A percentile compares a stretch with the other conserved stretches of the same genome.
Conservation (phyloP, 495 filamentous ascomycete species). For the Friedmanniomyces simplex region DNA sequence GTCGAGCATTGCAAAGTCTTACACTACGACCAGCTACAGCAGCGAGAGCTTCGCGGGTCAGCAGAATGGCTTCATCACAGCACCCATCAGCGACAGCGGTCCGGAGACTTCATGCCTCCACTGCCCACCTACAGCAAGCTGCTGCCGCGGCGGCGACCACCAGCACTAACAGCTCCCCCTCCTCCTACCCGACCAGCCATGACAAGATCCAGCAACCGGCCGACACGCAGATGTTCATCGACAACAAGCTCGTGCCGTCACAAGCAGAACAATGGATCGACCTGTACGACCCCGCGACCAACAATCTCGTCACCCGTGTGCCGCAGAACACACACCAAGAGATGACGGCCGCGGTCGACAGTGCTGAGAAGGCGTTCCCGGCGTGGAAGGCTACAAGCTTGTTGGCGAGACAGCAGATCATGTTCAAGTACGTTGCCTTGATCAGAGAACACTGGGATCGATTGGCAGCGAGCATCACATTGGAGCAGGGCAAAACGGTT, state of each 20-base stretch:
- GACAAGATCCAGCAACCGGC: constrained; percentile 60
- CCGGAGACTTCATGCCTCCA: constrained; percentile 32
- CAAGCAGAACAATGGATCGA: constrained; percentile 77
- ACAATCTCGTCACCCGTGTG: constrained; percentile 96
- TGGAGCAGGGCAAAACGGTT: constrained; percentile 98
- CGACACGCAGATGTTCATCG: constrained; percentile 82
- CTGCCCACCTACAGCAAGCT: constrained; percentile 24
- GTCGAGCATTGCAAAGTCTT: constrained; percentile 20
- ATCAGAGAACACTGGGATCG: constrained; percentile 95
- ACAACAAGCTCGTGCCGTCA: constrained; percentile 80
- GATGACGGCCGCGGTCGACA: constrained; percentile 74
- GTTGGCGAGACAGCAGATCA: constrained; percentile 81
- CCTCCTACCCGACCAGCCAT: constrained; percentile 72
- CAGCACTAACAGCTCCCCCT: constrained; percentile 48
- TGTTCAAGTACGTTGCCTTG: constrained; percentile 88
- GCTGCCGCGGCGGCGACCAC: constrained; percentile 39
- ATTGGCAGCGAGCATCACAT: constrained; percentile 85
- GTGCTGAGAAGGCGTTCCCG: constrained; percentile 83
- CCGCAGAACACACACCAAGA: constrained; percentile 90
- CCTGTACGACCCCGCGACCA: constrained; percentile 88
- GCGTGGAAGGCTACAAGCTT: constrained; percentile 77
- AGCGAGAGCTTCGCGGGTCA: constrained; percentile 12
- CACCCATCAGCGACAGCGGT: constrained; percentile 24
- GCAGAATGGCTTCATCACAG: constrained; percentile 24
- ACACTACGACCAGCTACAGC: constrained; percentile 5